Conservation (phyloP, 164 flowering plant species). For the Macadamia tetraphylla region DNA sequence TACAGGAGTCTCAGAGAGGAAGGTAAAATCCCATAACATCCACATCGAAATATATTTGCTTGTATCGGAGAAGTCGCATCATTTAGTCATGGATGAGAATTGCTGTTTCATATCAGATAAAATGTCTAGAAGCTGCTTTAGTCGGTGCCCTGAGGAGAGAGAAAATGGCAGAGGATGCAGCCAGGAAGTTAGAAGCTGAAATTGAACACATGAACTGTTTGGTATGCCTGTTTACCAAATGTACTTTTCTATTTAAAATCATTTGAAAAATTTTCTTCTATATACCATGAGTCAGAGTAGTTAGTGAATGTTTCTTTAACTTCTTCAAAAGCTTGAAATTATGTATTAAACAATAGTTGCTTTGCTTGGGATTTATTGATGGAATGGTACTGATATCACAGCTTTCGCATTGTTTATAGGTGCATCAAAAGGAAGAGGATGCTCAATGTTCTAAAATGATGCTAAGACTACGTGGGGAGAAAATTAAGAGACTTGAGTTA, state of each 20-base stretch:
- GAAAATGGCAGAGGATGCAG: constrained; percentile 45
- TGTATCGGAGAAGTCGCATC: not conserved
- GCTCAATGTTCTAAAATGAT: constrained; percentile 45
- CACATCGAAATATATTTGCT: not conserved
- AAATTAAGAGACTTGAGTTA: constrained; percentile 45
- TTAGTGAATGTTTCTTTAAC: not conserved
- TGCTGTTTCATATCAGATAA: constrained; percentile 31
- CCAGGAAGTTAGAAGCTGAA: constrained; percentile 50
- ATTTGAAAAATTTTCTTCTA: not conserved
- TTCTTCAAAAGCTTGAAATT: not conserved
- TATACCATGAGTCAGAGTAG: not conserved
- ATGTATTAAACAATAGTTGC: not conserved
- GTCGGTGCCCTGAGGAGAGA: constrained; percentile 69
- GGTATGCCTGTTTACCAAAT: constrained; percentile 30
- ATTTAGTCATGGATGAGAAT: not conserved
- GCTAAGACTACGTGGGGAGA: constrained; percentile 52
- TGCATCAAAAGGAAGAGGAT: constrained; percentile 56
- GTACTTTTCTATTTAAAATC: not conserved
- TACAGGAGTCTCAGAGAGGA: constrained; percentile 15
- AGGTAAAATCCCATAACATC: constrained; percentile 29
- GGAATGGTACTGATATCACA: not conserved
- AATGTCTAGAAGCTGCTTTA: constrained; percentile 37
- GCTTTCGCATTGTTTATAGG: constrained; percentile 28
- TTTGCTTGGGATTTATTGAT: not conserved
- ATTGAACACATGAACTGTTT: constrained; percentile 49